These are phyloP conservation scores for Arxiozyma slooffiae DNA, from an alignment of 1,139 yeast genomes.

Conservation along the genomic window DNA sequence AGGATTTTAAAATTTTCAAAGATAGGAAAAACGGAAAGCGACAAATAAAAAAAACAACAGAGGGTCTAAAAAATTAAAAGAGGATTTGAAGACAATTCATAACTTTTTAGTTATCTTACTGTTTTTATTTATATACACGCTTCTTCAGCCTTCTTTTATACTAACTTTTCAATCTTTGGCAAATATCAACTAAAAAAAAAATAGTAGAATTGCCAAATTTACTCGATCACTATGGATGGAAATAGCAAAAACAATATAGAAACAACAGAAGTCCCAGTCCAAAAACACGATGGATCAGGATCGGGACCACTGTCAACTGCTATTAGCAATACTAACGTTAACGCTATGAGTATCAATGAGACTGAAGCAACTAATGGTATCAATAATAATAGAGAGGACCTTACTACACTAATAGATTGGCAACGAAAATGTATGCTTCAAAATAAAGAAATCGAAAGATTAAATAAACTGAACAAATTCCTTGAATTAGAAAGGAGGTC, in stretches of 20 bases:
- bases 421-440: constrained; percentile 15
- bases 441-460: constrained; percentile 14
- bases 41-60: no score
- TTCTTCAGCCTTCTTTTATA: no score
- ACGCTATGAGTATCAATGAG: not conserved
- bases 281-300: not conserved
- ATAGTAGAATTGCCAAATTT: no score
- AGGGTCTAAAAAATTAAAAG: not conserved
- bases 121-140: no score
- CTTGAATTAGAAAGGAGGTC: constrained; percentile 16
- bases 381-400: not conserved
- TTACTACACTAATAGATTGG: constrained; percentile 11
- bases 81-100: not conserved
- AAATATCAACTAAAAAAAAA: no score
- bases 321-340: not conserved
- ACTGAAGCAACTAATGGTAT: not conserved
- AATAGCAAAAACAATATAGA: not conserved
- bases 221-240: not conserved
- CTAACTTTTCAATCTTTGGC: no score
- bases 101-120: not conserved
- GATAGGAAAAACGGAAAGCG: not conserved
- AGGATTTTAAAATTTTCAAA: not conserved
- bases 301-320: not conserved
- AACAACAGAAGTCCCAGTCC: not conserved
- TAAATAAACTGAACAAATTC: constrained; percentile 15